These are phyloP conservation scores for Paecilomyces formosus DNA, from an alignment of 2,329 filamentous ascomycete genomes.

Conservation along the genomic window DNA sequence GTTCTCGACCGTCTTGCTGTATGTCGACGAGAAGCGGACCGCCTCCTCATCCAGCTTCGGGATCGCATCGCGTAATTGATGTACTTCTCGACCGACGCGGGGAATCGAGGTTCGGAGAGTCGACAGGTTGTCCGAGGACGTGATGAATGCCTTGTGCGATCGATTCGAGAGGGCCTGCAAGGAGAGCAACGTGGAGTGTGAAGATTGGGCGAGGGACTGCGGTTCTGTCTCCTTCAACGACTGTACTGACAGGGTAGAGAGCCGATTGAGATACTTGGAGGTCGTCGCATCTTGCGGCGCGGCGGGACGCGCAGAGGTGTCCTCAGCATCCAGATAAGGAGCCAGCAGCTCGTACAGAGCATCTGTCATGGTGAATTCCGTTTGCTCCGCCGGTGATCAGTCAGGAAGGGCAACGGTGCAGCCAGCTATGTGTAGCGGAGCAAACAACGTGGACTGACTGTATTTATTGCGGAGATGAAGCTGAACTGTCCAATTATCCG, in stretches of 20 bases:
- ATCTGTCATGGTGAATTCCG: conserved; percentile 52
- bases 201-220: conserved; percentile 69
- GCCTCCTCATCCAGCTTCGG: conserved; percentile 73
- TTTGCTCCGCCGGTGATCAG: not conserved
- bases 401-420: not conserved
- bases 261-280: conserved; percentile 64
- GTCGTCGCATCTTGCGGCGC: conserved; percentile 34
- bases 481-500: not conserved
- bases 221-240: conserved; percentile 69
- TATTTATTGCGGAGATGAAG: conserved; percentile 9
- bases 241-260: conserved; percentile 69
- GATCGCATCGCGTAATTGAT: conserved; percentile 62
- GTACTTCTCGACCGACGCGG: conserved; percentile 56
- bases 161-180: conserved; percentile 84
- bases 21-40: conserved; percentile 72
- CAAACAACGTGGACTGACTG: not conserved
- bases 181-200: conserved; percentile 72
- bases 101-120: conserved; percentile 67
- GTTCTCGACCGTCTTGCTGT: conserved; percentile 65
- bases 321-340: conserved; percentile 46
- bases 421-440: not conserved
- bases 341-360: conserved; percentile 66
- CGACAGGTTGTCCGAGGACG: conserved; percentile 70
- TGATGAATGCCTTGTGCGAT: conserved; percentile 77
- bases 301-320: conserved; percentile 29